Conservation (phyloP, 225 moss, liverwort and hornwort species). For the Ulota crispa region DNA sequence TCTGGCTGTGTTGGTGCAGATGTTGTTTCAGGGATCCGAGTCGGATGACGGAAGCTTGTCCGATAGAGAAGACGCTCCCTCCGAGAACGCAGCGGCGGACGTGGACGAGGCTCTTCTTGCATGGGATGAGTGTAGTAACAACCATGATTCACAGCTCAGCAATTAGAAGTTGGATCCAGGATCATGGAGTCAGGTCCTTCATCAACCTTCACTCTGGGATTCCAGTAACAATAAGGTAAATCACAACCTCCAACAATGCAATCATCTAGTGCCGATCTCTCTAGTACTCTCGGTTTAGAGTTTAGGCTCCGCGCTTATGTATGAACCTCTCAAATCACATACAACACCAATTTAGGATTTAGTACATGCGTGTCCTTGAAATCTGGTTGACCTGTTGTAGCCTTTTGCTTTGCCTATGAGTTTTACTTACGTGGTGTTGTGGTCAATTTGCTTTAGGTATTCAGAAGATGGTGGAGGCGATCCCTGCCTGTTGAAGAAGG, state of each 20-base stretch:
- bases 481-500: conserved; percentile 54
- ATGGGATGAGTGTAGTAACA: conserved; percentile 84
- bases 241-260: not conserved
- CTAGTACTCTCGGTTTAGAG: not conserved
- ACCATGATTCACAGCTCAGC: conserved; percentile 46
- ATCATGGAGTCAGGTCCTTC: conserved; percentile 78
- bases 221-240: conserved; percentile 33
- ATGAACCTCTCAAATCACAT: not conserved
- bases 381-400: not conserved
- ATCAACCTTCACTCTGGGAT: conserved; percentile 45
- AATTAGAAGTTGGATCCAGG: conserved; percentile 88
- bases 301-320: not conserved
- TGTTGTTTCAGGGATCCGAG: conserved; percentile 26
- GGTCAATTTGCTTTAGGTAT: conserved; percentile 66
- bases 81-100: conserved; percentile 30
- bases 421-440: not conserved
- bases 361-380: not conserved
- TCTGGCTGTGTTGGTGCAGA: too few relatives aligned
- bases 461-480: conserved; percentile 73
- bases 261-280: not conserved
- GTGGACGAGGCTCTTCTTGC: conserved; percentile 50
- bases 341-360: not conserved
- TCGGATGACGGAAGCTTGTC: conserved; percentile 31
- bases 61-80: conserved; percentile 23
- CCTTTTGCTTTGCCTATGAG: not conserved